Evolutionary conservation across 345 rosid genomes (phyloP), one percentile per base, ranked within the genome.

Genomic region (Gossypium ekmanianum): DNA sequence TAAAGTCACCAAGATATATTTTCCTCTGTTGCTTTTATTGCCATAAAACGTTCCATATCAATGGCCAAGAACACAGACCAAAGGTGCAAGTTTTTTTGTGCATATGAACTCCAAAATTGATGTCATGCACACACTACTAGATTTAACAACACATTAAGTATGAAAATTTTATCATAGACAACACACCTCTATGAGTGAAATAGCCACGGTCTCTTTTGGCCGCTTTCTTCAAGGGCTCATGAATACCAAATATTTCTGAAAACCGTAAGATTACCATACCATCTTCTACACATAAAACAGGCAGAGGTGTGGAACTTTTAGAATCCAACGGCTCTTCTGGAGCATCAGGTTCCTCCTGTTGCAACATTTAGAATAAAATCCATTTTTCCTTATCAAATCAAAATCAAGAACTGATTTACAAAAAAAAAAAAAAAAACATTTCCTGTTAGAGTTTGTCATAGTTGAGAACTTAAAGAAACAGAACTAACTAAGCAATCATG

Each of bases 201-300:
- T 88, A 82, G 81, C 87, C 84, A 55, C 74, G 87, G 26, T 88
- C 98, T 83, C 89, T 86, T 85, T 85, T 93, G 58, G 80, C 81
- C 39, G 74, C 80, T 80, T 80, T 91, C 89, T 87, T 88, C 78
- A 85, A 80, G 74, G 92, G 90, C 78, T 91, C 90, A 68, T 90
- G 94, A 71, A 90, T 85, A 79, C 93, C 97, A 86, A 95, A 95
- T 76, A 95, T 95, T 87, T 95, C 92, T n/a, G 99, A 95, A 84
- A 95, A 93, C 56, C 88, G 87, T 81, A 93, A 84, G 75, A 93
- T 91, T 71, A 88, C 97, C 84, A 79, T 79, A 48, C 94, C 98
- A 85, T 90, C 92, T 85, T 95, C 97, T 75, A 89, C 78, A 79
- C 89, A 95, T 79, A 93, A 82, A 56, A 93, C 84, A 77, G 99